phyloP scores from a whole-genome alignment of 106 monocot species.

The Phalaenopsis equestris region DNA sequence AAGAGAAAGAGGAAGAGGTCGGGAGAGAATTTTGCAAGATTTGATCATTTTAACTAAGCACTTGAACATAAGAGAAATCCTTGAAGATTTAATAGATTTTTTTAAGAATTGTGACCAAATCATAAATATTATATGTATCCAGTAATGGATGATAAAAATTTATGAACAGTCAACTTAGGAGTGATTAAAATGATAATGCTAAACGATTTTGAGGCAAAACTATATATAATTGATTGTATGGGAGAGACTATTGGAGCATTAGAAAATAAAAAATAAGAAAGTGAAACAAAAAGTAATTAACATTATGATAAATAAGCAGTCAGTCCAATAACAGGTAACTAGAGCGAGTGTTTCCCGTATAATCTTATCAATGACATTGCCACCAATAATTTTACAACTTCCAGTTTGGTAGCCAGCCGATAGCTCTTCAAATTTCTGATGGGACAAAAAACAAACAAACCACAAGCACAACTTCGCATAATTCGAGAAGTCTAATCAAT shows the following conservation, averaged over 20 bases:
- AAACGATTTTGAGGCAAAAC: background rate
- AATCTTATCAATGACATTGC: conserved; percentile 1
- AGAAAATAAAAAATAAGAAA: background rate
- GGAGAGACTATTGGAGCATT: background rate
- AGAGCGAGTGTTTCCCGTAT: background rate
- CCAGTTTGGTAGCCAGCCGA: background rate
- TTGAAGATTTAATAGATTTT: background rate
- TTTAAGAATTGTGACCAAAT: background rate
- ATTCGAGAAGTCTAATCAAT: background rate
- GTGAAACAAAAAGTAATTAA: background rate
- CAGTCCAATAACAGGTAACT: background rate
- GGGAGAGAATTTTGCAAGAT: background rate
- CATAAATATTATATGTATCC: background rate
- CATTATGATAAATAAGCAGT: background rate
- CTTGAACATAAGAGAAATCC: too few species aligned
- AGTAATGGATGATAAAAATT: background rate
- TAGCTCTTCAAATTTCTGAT: background rate
- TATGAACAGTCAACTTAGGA: background rate
- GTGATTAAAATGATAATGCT: background rate
- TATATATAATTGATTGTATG: background rate
- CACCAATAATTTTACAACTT: background rate
- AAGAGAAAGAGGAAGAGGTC: too few species aligned
- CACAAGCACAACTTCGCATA: background rate
- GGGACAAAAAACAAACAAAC: background rate
- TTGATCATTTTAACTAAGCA: too few species aligned